Evolutionary conservation across 2,329 filamentous ascomycete species (phyloP).

Genomic region (Corynespora cassiicola): DNA sequence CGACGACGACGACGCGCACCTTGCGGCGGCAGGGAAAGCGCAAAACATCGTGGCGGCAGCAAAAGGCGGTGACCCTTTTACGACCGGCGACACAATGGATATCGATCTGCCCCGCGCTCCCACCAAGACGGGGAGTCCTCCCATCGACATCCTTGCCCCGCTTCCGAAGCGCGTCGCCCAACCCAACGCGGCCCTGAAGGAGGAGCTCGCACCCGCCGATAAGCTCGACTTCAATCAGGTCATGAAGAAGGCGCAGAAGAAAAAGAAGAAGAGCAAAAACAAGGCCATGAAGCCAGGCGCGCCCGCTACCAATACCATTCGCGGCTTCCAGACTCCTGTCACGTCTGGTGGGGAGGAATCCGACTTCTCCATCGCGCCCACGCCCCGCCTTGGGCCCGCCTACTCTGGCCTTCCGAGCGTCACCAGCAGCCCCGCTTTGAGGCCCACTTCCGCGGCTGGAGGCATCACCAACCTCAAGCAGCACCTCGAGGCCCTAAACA

Average conservation of each 20-base stretch:
- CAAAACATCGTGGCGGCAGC: too few species aligned
- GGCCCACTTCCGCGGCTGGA: slow-evolving; percentile 60
- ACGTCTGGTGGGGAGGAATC: slow-evolving; percentile 64
- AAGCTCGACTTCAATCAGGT: slow-evolving; percentile 47
- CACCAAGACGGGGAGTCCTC: slow-evolving; percentile 40
- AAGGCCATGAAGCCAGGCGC: slow-evolving; percentile 35
- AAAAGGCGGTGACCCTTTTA: slow-evolving; percentile 9
- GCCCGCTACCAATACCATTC: slow-evolving; percentile 45
- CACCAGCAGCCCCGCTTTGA: slow-evolving; percentile 60
- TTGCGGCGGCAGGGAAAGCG: slow-evolving; percentile 19
- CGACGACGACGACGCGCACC: slow-evolving; percentile 39
- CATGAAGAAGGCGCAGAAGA: slow-evolving; percentile 46
- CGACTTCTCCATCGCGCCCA: slow-evolving; percentile 52
- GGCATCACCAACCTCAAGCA: slow-evolving; percentile 84
- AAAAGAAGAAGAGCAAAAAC: slow-evolving; percentile 48
- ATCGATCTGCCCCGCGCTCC: slow-evolving; percentile 26
- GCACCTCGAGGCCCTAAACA: slow-evolving; percentile 78
- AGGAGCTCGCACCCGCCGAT: slow-evolving; percentile 33
- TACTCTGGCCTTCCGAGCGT: slow-evolving; percentile 55
- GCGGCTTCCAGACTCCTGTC: slow-evolving; percentile 58
- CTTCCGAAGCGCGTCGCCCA: slow-evolving; percentile 34
- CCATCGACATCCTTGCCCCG: slow-evolving; percentile 43
- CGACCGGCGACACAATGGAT: slow-evolving; percentile 28
- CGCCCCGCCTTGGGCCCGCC: slow-evolving; percentile 49
- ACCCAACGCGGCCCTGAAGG: slow-evolving; percentile 26